These are phyloP conservation scores for Suhomyces bribrorum DNA, from an alignment of 1,139 yeast species.

Conservation along the genomic window DNA sequence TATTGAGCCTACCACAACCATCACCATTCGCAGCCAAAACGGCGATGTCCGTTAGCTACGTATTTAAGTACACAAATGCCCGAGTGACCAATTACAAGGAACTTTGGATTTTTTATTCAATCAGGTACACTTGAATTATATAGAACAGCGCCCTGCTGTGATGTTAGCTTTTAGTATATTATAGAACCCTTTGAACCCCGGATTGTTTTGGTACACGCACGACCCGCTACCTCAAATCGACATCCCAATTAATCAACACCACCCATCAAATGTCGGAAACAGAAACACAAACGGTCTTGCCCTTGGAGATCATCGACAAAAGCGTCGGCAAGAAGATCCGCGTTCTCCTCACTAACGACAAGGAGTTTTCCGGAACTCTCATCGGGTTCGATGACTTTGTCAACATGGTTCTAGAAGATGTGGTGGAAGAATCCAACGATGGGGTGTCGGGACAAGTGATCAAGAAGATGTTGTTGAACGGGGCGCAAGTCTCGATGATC, in stretches of 20 bases:
- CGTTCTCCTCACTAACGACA: conserved; percentile 72
- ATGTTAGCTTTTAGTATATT: background rate
- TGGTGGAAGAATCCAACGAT: conserved; percentile 53
- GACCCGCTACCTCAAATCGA: background rate
- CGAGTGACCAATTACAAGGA: too few species aligned
- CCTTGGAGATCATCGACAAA: conserved; percentile 85
- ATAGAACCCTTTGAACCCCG: background rate
- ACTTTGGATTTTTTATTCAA: too few species aligned
- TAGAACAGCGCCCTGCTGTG: too few species aligned
- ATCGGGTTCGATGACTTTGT: conserved; percentile 96
- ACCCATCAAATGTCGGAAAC: conserved; percentile 10
- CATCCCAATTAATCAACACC: background rate
- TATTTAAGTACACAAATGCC: too few species aligned
- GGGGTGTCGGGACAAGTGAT: conserved; percentile 45
- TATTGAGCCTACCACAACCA: too few species aligned
- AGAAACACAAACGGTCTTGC: conserved; percentile 44
- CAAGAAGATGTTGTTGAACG: conserved; percentile 77
- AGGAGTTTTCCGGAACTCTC: conserved; percentile 81
- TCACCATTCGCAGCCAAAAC: too few species aligned
- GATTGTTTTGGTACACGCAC: background rate
- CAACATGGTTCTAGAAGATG: conserved; percentile 85
- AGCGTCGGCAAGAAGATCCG: conserved; percentile 80
- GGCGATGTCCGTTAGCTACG: too few species aligned
- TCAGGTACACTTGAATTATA: too few species aligned
- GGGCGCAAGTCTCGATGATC: conserved; percentile 84